Evolutionary conservation across 2,329 filamentous ascomycete genomes (phyloP).

Genomic region (Aspergillus neoniger): DNA sequence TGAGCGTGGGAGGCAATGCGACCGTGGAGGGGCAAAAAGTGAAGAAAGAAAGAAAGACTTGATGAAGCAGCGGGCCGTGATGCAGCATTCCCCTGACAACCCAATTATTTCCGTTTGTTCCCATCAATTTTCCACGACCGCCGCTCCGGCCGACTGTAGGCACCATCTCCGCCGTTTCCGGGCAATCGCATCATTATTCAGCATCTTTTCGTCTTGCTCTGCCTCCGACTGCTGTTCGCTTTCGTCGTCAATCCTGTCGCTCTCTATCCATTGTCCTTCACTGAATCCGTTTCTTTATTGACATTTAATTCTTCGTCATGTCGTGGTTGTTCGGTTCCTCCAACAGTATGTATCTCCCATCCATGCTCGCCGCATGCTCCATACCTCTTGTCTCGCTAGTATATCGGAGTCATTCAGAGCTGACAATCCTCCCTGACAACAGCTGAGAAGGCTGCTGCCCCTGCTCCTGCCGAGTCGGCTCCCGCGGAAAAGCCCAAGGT

Average conservation of each 20-base stretch:
- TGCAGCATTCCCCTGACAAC: slow-evolving; percentile 6
- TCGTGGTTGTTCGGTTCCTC: slow-evolving; percentile 42
- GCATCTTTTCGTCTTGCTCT: slow-evolving; percentile 13
- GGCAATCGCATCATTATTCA: slow-evolving; percentile 23
- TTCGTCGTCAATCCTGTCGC: slow-evolving; percentile 6
- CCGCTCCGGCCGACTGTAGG: slow-evolving; percentile 21
- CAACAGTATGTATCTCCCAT: slow-evolving; percentile 28
- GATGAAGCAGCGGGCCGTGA: too few species aligned
- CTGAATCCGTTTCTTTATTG: not conserved
- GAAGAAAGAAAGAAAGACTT: not conserved
- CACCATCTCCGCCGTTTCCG: slow-evolving; percentile 25
- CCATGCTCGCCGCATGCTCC: slow-evolving; percentile 3
- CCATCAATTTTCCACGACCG: slow-evolving; percentile 15
- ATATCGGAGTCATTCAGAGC: not conserved
- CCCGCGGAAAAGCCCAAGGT: slow-evolving; percentile 44
- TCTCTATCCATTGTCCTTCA: not conserved
- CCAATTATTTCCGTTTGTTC: not conserved
- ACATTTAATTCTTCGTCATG: slow-evolving; percentile 25
- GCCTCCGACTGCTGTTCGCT: not conserved
- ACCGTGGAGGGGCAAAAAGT: not conserved
- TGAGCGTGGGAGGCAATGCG: slow-evolving; percentile 4
- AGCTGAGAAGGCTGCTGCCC: slow-evolving; percentile 27
- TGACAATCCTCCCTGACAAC: slow-evolving; percentile 7
- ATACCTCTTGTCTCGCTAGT: not conserved
- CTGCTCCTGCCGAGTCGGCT: slow-evolving; percentile 23